A percentile compares a stretch with the other conserved stretches of the same genome.
Evolutionary conservation across 2,329 filamentous ascomycete species (phyloP).

Genomic region (Westerdykella aurantiaca): DNA sequence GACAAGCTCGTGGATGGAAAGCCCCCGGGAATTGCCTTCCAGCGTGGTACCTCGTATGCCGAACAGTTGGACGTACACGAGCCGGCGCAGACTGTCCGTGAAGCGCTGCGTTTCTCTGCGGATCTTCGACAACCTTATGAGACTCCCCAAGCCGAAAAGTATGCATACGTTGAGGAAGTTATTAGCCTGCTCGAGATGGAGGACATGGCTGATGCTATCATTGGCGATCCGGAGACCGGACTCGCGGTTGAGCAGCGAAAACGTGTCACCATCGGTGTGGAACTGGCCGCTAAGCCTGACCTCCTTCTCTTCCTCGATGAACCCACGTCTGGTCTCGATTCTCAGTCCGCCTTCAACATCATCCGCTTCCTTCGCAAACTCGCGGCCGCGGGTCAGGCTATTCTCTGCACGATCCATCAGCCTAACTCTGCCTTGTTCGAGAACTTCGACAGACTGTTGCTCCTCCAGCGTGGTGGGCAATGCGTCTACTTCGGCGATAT

Average conservation of each 20-base stretch:
- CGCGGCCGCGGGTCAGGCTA: conserved; percentile 74
- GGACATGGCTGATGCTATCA: conserved; percentile 60
- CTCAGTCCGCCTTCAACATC: conserved; percentile 69
- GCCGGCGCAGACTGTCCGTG: conserved; percentile 56
- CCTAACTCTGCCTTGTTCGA: conserved; percentile 82
- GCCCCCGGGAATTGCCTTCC: conserved; percentile 54
- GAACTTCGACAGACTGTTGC: conserved; percentile 75
- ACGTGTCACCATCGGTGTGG: conserved; percentile 58
- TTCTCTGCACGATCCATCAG: conserved; percentile 88
- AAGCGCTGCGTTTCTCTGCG: conserved; percentile 62
- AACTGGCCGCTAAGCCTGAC: conserved; percentile 60
- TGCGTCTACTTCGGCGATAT: conserved; percentile 86
- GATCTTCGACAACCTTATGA: conserved; percentile 57
- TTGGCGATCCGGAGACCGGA: conserved; percentile 55
- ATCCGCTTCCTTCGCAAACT: conserved; percentile 73
- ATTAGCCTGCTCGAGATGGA: conserved; percentile 61
- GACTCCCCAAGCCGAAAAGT: conserved; percentile 55
- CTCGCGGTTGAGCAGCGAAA: conserved; percentile 63
- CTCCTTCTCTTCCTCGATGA: conserved; percentile 74
- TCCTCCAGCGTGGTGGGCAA: conserved; percentile 71
- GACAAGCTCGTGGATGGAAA: conserved; percentile 59
- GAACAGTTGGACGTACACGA: conserved; percentile 63
- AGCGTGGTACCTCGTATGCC: conserved; percentile 59
- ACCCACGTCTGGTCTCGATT: conserved; percentile 69
- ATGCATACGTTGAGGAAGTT: conserved; percentile 61